Base-by-base conservation (phyloP, 176 grass and related monocot species). In the Luzula sylvatica region DNA sequence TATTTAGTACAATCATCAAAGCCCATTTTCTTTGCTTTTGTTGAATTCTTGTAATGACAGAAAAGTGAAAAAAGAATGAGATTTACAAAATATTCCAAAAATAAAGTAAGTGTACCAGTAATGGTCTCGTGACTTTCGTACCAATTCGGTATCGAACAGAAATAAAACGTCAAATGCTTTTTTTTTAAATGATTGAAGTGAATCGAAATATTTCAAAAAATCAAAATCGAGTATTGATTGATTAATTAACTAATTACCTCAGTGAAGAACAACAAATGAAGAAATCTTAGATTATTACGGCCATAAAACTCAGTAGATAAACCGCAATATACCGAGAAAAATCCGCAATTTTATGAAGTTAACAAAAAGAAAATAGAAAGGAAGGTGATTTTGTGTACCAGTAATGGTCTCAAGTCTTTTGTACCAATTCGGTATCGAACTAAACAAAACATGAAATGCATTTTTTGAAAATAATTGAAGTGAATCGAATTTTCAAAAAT, bases 101-200 rank as follows among this genome's bases (percentile, higher is more conserved):
- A n/a, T n/a, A n/a, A n/a, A n/a, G n/a, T n/a, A n/a, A n/a, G 12
- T 44, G 13, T 67, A 75, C 72, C 72, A 75, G 20, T 43, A 53
- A 44, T 68, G 21, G 26, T 68, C 45, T 38, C 40, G 26, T 15
- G 62, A 52, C 58, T 41, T 55, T 48, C 49, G 26, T 26, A 58
- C 29, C 44, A 68, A 67, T 29, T 68, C 20, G 5, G 44, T 7
- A 50, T 75, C 62, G 18, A 68, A 67, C 14, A 27, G n/a, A 43
- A 75, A 75, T 41, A 75, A 25, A 11, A 18, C 29, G n/a, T n/a
- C n/a, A n/a, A n/a, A n/a, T n/a, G n/a, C n/a, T n/a, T n/a, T n/a
- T n/a, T n/a, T n/a, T n/a, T n/a, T n/a, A n/a, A n/a, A n/a, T n/a
- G n/a, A n/a, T n/a, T n/a, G n/a, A n/a, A n/a, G n/a, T n/a, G n/a